phyloP scores from a whole-genome alignment of 2,329 filamentous ascomycete genomes.

The Penicillium sp. region DNA sequence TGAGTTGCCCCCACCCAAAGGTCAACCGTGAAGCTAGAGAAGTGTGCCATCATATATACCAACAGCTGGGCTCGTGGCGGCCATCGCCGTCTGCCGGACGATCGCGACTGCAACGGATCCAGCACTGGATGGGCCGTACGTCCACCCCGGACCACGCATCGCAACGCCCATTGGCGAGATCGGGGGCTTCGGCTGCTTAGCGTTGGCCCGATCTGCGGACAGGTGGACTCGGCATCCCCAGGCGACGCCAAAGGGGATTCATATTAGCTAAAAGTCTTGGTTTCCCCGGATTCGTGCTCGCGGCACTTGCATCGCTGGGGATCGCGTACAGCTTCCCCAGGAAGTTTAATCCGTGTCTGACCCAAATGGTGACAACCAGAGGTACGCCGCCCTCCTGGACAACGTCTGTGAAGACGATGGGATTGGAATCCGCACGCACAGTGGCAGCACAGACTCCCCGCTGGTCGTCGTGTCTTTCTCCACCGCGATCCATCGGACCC shows the following conservation, averaged over 20 bases:
- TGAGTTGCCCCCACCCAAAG: conserved; percentile 1
- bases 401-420: not conserved
- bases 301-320: not conserved
- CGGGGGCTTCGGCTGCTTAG: not conserved
- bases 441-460: not conserved
- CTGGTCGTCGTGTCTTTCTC: not conserved
- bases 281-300: conserved; percentile 3
- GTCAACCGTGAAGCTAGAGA: conserved; percentile 1
- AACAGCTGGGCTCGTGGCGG: not conserved
- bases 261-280: conserved; percentile 2
- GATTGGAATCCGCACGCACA: not conserved
- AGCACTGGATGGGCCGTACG: conserved; percentile 1
- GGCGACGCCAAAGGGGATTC: conserved; percentile 1
- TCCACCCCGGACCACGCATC: conserved; percentile 3
- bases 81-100: conserved; percentile 5
- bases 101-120: not conserved
- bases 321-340: not conserved
- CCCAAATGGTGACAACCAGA: conserved; percentile 1
- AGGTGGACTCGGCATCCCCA: not conserved
- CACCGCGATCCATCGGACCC: conserved; percentile 6
- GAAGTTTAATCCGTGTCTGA: not conserved
- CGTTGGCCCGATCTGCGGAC: conserved; percentile 2
- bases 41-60: conserved; percentile 1
- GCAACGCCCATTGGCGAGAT: conserved; percentile 1
- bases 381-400: not conserved